Base-by-base conservation (phyloP, 163 green algal genomes). In the Chlamydomonas reinhardtii region DNA sequence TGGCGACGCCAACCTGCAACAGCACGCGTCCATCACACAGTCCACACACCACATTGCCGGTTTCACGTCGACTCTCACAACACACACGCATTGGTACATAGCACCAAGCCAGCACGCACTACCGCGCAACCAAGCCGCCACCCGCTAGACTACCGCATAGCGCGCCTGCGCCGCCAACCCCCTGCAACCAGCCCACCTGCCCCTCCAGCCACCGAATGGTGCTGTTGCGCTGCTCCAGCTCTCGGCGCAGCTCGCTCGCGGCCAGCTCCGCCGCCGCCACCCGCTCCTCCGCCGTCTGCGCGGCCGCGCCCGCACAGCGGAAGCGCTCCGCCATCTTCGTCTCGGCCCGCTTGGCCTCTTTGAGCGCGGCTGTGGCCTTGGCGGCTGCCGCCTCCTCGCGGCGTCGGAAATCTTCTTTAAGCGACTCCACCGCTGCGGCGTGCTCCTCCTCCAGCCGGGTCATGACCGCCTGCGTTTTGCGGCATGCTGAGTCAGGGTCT, bases 391-490 rank as follows among this genome's bases (percentile, higher is more conserved):
- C 72, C 48, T 88, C 84, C 74, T 91, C 88, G 12, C 66, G 73
- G 22, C 35, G 27, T 6, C 64, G 48, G 35, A 52, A 83, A 64
- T 91, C 92, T 72, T 92, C 73, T 32, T 89, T 75, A 27, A 86
- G 66, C 1, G 34, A 64, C 73, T 95, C 92, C 19, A 89, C 71
- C 9, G 84, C 85, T 0, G 68, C 64, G 4, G 76, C 70, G 2
- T 83, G 75, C 87, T 95, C 92, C 43, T 83, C 88, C 77, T 95
- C 92, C 66, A 96, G 71, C 19, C 91, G 90, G 0, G 85, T 74
- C 65, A 96, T 79, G 15, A 92, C 74, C 0, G 77, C 87, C 87
- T 91, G 80, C 71, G 9, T 24, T 14, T 70, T 0, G 29, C 15
- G n/a, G 62, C n/a, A 27, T 35, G 66, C 25, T 15, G 43, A 11